phyloP scores from a whole-genome alignment of 176 grass and related monocot species.

The Cenchrus purpureus region DNA sequence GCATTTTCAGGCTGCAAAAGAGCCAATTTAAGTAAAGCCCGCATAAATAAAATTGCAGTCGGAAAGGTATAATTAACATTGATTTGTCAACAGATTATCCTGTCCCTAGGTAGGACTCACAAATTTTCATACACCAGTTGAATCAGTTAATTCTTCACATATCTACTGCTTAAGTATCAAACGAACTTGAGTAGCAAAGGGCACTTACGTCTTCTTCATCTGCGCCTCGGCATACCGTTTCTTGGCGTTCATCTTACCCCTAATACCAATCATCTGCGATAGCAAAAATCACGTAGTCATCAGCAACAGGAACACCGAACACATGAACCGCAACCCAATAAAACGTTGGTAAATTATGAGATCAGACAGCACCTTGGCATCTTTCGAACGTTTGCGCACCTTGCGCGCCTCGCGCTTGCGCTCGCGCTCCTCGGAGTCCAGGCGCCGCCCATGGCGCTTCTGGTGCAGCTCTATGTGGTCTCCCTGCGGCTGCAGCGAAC shows the following conservation, averaged over 20 bases:
- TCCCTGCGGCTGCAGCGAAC: slow-evolving; percentile 72
- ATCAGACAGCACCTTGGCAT: slow-evolving; percentile 57
- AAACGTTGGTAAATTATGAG: background rate
- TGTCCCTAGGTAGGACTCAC: background rate
- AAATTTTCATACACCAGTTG: background rate
- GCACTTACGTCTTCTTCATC: slow-evolving; percentile 92
- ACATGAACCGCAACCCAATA: background rate
- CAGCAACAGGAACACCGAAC: background rate
- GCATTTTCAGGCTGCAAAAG: slow-evolving; percentile 77
- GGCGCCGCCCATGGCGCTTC: slow-evolving; percentile 83
- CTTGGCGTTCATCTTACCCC: slow-evolving; percentile 85
- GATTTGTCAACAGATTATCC: background rate
- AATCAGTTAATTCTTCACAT: background rate
- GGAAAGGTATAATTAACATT: background rate
- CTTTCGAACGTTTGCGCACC: slow-evolving; percentile 62
- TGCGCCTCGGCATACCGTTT: slow-evolving; percentile 86
- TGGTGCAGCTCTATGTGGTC: slow-evolving; percentile 85
- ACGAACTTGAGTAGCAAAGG: background rate
- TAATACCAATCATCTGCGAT: slow-evolving; percentile 67
- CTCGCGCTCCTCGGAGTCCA: slow-evolving; percentile 77
- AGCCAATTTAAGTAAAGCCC: background rate
- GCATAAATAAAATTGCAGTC: background rate
- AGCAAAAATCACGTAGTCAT: background rate
- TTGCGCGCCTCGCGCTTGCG: slow-evolving; percentile 80
- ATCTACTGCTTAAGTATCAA: background rate